Evolutionary conservation across 352 stramenopile genomes (phyloP), one percentile per base, ranked within the genome.

Genomic region (Hyaloperonospora brassicae): DNA sequence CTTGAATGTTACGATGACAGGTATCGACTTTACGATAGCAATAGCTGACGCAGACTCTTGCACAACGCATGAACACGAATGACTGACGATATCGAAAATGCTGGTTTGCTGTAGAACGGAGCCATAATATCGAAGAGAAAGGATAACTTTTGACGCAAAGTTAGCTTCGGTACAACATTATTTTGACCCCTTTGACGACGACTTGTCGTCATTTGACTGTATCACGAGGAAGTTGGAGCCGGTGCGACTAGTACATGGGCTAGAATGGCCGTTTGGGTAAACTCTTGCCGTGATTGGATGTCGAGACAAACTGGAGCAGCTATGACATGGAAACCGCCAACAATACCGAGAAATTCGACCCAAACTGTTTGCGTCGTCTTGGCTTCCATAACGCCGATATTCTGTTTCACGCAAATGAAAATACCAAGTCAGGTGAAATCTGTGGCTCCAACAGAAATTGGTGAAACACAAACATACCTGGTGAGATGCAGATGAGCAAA

Each of bases 291-390:
- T 22, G 82, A 76, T 42, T 61, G 64, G 24, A 84, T 47, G 30
- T 94, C 84, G n/a, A 94, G 78, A 38, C 75, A 87, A 2, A 87
- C 64, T 22, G 68, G 70, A 0, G 78, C 78, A 31, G 66, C 52
- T 41, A 94, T 70, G 5, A 53, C 43, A n/a, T 89, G 84, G 41
- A 94, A 61, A 0, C 84, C 84, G 34, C 70, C 68, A n/a, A 74
- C 79, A 3, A 79, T 61, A 24, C 81, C 76, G 12, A 94, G 53
- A 38, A 94, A 80, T 44, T 87, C 67, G 12, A 90, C 62, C n/a
- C 56, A 64, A 21, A 89, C 50, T 1, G 63, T 74, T 27, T 56
- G 70, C 9, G 50, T 57, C 0, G 68, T 57, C 23, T 87, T 78
- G 1, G 76, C 44, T n/a, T 72, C 57, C n/a, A 92, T 48, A 5